Evolutionary conservation across 257 asterid species (phyloP), one percentile per base, ranked within the genome.

Genomic region (Avicennia marina): DNA sequence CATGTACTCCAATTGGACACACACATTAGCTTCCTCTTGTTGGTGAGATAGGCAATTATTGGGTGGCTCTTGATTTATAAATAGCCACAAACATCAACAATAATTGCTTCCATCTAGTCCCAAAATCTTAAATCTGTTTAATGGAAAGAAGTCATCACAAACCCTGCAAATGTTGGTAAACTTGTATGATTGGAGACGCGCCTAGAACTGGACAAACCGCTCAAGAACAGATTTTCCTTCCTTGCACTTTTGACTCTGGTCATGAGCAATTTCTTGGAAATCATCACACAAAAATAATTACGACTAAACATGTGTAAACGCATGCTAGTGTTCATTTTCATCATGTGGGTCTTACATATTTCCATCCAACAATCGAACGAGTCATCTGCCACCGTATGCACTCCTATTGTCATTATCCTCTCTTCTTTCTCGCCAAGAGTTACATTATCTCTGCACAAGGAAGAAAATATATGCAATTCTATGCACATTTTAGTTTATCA

Each of bases 151-250:
- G 20, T 3, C 26, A 48, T 20, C 43, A 36, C 53, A 57, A 47
- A 36, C 32, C 39, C 43, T 15, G 38, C 36, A 25, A 25, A 25
- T 27, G n/a, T n/a, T n/a, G n/a, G n/a, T n/a, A n/a, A n/a, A n/a
- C n/a, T n/a, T n/a, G n/a, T n/a, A n/a, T n/a, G n/a, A n/a, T n/a
- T n/a, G n/a, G n/a, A n/a, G n/a, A n/a, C n/a, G n/a, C n/a, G n/a
- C n/a, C 41, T 11, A 40, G 53, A 60, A 18, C 39, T 11, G 18
- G 53, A 77, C 94, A 53, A 27, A 86, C 95, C 90, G 83, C 68
- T 86, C 95, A 1, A 86, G 95, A 53, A 86, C 95, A 11, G 93
- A 83, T 81, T 83, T 86, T 10, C 95, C 94, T 73, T 86, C 95
- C 81, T 86, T 86, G 84, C 83, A 83, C 81, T 83, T 86, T 60